Evolutionary conservation across 345 rosid genomes (phyloP).

Genomic region (Triadica sebifera): DNA sequence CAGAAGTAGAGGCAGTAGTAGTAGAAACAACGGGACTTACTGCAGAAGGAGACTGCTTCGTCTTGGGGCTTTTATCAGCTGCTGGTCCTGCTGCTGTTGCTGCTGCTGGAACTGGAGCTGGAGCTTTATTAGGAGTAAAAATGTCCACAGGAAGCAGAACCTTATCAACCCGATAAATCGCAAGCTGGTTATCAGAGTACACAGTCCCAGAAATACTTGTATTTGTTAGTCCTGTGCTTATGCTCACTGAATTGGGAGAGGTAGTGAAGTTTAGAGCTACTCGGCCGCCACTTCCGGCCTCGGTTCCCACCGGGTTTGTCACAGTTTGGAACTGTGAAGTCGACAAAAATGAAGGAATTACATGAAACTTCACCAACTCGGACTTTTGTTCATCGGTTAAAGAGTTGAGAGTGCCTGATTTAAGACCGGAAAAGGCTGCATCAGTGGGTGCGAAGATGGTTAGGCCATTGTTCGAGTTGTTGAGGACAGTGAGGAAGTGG

Average conservation of each 20-base stretch:
- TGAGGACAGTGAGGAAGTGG: constrained; percentile 24
- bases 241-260: constrained; percentile 33
- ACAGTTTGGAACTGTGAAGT: constrained; percentile 33
- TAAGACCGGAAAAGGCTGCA: constrained; percentile 17
- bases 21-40: constrained; percentile 28
- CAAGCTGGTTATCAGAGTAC: constrained; percentile 38
- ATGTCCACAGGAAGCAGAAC: constrained; percentile 50
- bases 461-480: constrained; percentile 28
- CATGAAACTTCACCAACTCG: constrained; percentile 26
- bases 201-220: constrained; percentile 40
- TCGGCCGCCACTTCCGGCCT: constrained; percentile 21
- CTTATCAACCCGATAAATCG: constrained; percentile 45
- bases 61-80: constrained; percentile 16
- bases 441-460: constrained; percentile 30
- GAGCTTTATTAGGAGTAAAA: constrained; percentile 35
- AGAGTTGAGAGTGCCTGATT: constrained; percentile 25
- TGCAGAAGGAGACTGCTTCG: constrained; percentile 24
- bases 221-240: constrained; percentile 41
- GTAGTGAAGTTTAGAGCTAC: constrained; percentile 21
- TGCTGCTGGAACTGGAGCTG: constrained; percentile 37
- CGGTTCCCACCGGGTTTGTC: constrained; percentile 24
- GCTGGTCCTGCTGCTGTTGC: background rate
- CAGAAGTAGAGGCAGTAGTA: background rate
- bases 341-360: constrained; percentile 25
- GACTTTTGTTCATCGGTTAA: constrained; percentile 25